Conservation (phyloP, 2,329 filamentous ascomycete genomes). For the Pseudovirgaria hyperparasitica region DNA sequence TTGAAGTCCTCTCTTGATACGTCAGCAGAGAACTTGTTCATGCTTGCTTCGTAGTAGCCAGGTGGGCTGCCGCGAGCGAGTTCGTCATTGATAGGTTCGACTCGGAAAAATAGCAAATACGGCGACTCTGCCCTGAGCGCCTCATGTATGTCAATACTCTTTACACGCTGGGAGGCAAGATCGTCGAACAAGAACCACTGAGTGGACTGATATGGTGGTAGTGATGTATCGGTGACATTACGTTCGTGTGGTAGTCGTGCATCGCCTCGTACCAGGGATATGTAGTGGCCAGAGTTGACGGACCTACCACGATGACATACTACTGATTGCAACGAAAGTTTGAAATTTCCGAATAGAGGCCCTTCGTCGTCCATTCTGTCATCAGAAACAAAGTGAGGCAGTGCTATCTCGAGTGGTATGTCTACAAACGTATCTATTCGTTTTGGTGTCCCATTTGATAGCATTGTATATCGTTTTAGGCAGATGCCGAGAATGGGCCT, state of each 20-base stretch:
- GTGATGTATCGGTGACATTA: constrained; percentile 34
- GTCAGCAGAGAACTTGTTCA: constrained; percentile 2
- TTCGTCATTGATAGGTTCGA: constrained; percentile 72
- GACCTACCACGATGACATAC: constrained; percentile 85
- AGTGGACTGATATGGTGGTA: constrained; percentile 26
- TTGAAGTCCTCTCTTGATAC: constrained; percentile 1
- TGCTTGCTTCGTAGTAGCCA: constrained; percentile 27
- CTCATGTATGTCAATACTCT: constrained; percentile 62
- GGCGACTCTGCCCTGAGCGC: constrained; percentile 79
- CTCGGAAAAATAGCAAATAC: constrained; percentile 91
- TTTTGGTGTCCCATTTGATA: constrained; percentile 52
- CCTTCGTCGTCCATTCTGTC: constrained; percentile 56
- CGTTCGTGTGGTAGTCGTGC: constrained; percentile 21
- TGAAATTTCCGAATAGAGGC: constrained; percentile 74
- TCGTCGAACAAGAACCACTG: constrained; percentile 88
- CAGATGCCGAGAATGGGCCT: constrained; percentile 85
- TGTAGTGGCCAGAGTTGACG: constrained; percentile 81
- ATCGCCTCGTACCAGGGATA: constrained; percentile 71
- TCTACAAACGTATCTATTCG: constrained; percentile 77
- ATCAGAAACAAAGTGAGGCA: constrained; percentile 84
- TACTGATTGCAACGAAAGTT: constrained; percentile 79
- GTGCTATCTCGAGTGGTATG: constrained; percentile 69
- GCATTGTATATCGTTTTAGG: constrained; percentile 77
- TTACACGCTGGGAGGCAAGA: constrained; percentile 58
- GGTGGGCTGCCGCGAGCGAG: constrained; percentile 23